Conservation (phyloP, 257 asterid genomes). For the Gentiana macrophylla region DNA sequence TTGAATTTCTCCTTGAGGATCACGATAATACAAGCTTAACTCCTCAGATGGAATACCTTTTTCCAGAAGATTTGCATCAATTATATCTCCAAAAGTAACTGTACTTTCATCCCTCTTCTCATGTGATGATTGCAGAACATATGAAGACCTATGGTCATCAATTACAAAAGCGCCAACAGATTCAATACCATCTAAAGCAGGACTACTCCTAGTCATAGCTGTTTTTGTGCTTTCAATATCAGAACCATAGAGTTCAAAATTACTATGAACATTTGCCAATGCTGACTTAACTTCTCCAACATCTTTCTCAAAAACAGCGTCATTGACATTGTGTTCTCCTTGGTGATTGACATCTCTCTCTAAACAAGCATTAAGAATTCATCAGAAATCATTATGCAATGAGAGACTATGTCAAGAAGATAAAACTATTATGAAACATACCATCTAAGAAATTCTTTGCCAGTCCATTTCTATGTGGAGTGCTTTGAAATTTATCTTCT, state of each 20-base stretch:
- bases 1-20: conserved; percentile 96
- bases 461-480: conserved; percentile 21
- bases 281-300: conserved; percentile 8
- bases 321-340: conserved; percentile 23
- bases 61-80: conserved; percentile 34
- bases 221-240: conserved; percentile 23
- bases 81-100: conserved; percentile 27
- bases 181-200: conserved; percentile 23
- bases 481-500: conserved; percentile 23
- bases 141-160: conserved; percentile 32
- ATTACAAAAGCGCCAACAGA: conserved; percentile 26
- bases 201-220: conserved; percentile 28
- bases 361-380: conserved; percentile 11
- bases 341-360: conserved; percentile 28
- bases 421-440: conserved; percentile 10
- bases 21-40: conserved; percentile 75
- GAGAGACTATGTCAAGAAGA: conserved; percentile 5
- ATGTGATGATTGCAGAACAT: conserved; percentile 31
- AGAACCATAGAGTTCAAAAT: conserved; percentile 33
- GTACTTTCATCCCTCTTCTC: conserved; percentile 39
- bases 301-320: conserved; percentile 17
- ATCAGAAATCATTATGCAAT: conserved; percentile 13
- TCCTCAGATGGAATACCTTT: conserved; percentile 61
- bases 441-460: conserved; percentile 23
- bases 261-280: conserved; percentile 13